Evolutionary conservation across 768 basidiomycete species (phyloP).

Genomic region (Russula olivacea): DNA sequence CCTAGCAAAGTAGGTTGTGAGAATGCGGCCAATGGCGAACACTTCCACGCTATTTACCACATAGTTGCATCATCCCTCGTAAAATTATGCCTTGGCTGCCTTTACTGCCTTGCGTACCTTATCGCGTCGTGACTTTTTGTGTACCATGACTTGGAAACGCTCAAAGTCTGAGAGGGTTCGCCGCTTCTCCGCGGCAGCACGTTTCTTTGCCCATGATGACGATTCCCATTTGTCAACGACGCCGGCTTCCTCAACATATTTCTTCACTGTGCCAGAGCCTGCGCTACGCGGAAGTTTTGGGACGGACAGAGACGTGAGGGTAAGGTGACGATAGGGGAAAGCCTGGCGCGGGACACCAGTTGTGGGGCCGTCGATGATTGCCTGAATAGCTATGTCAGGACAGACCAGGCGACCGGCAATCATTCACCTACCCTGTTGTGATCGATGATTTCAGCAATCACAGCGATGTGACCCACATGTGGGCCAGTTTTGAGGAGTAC

Average conservation of each 20-base stretch:
- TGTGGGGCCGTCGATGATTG: conserved; percentile 90
- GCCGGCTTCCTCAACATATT: conserved; percentile 81
- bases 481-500: conserved; percentile 92
- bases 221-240: conserved; percentile 84
- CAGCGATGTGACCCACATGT: conserved; percentile 81
- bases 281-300: conserved; percentile 83
- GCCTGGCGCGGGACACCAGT: conserved; percentile 90
- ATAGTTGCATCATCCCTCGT: not conserved
- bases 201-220: conserved; percentile 84
- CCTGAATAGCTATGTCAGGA: conserved; percentile 43
- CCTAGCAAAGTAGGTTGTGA: not conserved
- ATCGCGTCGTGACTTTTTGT: conserved; percentile 85
- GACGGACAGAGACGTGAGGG: conserved; percentile 81
- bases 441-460: conserved; percentile 97
- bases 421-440: conserved; percentile 80
- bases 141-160: conserved; percentile 80
- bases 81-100: conserved; percentile 47
- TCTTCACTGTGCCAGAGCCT: conserved; percentile 74
- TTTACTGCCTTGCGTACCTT: conserved; percentile 61
- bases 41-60: not conserved
- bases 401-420: not conserved
- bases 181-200: conserved; percentile 66
- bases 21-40: not conserved
- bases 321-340: conserved; percentile 87
- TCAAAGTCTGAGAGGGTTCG: conserved; percentile 84